Conservation (phyloP, 371 early-diverging fungal species). For the Mucor indicus region DNA sequence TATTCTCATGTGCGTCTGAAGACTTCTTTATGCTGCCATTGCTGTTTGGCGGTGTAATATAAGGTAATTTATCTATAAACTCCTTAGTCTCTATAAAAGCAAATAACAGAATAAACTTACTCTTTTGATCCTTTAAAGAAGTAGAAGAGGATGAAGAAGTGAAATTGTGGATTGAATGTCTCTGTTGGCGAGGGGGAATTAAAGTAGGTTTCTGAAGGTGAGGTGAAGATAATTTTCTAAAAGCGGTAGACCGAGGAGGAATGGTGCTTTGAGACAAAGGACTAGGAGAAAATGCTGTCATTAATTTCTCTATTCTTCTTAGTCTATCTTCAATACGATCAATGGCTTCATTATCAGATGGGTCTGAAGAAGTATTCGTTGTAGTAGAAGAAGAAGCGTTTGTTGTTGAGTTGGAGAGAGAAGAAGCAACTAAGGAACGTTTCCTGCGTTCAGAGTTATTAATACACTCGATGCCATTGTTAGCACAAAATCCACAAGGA, state of each 20-base stretch:
- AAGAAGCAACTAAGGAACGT: constrained; percentile 14
- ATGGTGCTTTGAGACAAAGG: too few relatives aligned
- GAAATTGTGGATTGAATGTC: constrained; percentile 22
- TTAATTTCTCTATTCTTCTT: constrained; percentile 35
- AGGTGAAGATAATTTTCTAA: constrained; percentile 26
- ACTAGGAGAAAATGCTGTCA: constrained; percentile 40
- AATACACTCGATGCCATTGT: constrained; percentile 32
- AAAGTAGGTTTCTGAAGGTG: constrained; percentile 12
- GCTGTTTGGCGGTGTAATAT: constrained; percentile 9
- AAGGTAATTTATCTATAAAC: too few relatives aligned
- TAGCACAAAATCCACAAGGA: constrained; percentile 41
- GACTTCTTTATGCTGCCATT: constrained; percentile 3
- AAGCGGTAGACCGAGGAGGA: too few relatives aligned
- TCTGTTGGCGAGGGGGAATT: constrained; percentile 10
- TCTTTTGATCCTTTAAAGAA: too few relatives aligned
- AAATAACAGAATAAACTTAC: too few relatives aligned
- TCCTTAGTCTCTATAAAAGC: too few relatives aligned
- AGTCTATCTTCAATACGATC: constrained; percentile 41
- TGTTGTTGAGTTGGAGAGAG: background rate
- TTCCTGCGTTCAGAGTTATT: constrained; percentile 30
- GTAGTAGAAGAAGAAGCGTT: too few relatives aligned
- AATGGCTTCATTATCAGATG: constrained; percentile 37
- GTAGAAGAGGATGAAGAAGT: too few relatives aligned
- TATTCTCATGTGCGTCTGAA: too few relatives aligned
- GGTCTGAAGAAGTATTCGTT: too few relatives aligned